phyloP scores from a whole-genome alignment of 306 rosid genomes.

The Cajanus cajan region DNA sequence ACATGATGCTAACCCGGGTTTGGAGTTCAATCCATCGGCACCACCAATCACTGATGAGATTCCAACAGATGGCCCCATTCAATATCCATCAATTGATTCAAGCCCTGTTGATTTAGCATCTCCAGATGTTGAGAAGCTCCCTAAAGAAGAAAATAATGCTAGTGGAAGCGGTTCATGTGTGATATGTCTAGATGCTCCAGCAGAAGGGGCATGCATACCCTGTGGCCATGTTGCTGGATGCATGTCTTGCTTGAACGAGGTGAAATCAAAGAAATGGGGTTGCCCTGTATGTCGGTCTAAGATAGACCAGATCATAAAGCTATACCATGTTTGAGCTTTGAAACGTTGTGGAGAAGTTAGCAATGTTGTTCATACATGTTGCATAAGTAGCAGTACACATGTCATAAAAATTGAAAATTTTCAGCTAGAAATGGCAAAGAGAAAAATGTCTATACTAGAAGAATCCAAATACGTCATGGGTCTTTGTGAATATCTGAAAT shows the following conservation, averaged over 20 bases:
- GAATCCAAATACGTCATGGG: conserved; percentile 12
- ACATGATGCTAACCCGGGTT: conserved; percentile 38
- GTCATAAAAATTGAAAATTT: neutral
- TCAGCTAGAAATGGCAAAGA: conserved; percentile 16
- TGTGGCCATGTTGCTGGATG: conserved; percentile 99
- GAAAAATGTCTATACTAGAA: conserved; percentile 13
- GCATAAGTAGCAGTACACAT: neutral
- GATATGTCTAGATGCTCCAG: conserved; percentile 93
- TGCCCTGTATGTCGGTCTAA: conserved; percentile 96
- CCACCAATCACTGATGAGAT: conserved; percentile 50
- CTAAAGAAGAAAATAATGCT: conserved; percentile 43
- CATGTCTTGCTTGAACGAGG: conserved; percentile 91
- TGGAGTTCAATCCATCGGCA: conserved; percentile 58
- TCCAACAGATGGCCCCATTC: conserved; percentile 54
- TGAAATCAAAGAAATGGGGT: conserved; percentile 89
- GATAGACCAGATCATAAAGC: conserved; percentile 75
- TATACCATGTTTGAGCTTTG: conserved; percentile 67
- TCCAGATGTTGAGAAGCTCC: conserved; percentile 32
- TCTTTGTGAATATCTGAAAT: conserved; percentile 43
- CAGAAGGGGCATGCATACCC: conserved; percentile 98
- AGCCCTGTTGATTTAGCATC: conserved; percentile 59
- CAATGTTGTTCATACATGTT: conserved; percentile 21
- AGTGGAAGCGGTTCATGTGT: conserved; percentile 56
- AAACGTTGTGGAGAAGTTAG: conserved; percentile 23
- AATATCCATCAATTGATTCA: conserved; percentile 77